Conservation (phyloP, 2,329 filamentous ascomycete species). For the Blastomyces emzantsi region DNA sequence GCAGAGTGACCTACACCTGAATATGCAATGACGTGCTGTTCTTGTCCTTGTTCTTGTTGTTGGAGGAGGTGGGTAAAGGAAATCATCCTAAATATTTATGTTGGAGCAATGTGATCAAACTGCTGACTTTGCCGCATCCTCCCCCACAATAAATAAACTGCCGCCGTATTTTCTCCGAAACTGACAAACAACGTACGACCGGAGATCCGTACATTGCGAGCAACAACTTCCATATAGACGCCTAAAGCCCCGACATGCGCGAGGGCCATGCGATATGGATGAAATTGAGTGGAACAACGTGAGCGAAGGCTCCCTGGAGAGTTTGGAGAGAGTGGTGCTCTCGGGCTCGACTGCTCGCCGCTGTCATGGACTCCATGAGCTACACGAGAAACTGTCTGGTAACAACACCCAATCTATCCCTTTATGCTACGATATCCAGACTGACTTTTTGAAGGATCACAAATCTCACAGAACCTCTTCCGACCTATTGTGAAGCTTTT, state of each 20-base stretch:
- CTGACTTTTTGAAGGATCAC: conserved; percentile 21
- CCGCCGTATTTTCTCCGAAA: conserved; percentile 1
- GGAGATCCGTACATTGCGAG: not conserved
- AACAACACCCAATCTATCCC: conserved; percentile 14
- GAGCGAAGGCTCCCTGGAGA: conserved; percentile 34
- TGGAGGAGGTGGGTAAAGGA: not conserved
- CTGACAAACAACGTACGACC: not conserved
- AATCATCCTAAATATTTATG: no score
- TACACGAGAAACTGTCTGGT: conserved; percentile 38
- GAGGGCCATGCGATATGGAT: conserved; percentile 33
- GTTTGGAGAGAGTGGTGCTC: conserved; percentile 32
- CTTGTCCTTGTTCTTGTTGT: not conserved
- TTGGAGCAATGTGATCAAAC: not conserved
- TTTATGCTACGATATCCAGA: conserved; percentile 11
- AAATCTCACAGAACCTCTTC: conserved; percentile 26
- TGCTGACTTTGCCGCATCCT: not conserved
- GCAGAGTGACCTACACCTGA: not conserved
- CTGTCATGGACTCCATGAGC: conserved; percentile 34
- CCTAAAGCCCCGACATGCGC: conserved; percentile 22
- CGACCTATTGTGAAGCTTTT: conserved; percentile 57
- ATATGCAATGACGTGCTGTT: not conserved
- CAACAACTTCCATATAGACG: not conserved
- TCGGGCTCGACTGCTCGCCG: conserved; percentile 37
- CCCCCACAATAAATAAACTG: conserved; percentile 1
- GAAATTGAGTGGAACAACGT: conserved; percentile 39